A percentile compares a stretch with the other conserved stretches of the same genome.
Evolutionary conservation across 2,329 filamentous ascomycete species (phyloP).

Genomic region (Fusarium concolor): DNA sequence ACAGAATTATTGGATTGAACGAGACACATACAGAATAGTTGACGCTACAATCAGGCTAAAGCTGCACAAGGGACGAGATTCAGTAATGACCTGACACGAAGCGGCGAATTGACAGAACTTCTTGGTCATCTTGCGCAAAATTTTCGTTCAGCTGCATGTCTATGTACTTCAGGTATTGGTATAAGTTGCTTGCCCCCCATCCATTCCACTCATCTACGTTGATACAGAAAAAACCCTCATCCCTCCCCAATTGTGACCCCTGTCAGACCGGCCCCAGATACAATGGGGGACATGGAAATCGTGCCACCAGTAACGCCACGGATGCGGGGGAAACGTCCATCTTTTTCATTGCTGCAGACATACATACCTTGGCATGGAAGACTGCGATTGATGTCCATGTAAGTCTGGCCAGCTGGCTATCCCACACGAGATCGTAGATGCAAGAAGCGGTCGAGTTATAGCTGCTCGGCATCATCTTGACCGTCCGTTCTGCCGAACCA

Average conservation of each 20-base stretch:
- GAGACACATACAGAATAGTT: conserved; percentile 12
- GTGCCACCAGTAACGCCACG: conserved; percentile 47
- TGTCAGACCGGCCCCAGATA: conserved; percentile 35
- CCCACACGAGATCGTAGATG: conserved; percentile 1
- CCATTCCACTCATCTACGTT: neutral
- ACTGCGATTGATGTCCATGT: conserved; percentile 2
- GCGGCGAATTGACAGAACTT: conserved; percentile 36
- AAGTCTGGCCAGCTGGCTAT: conserved; percentile 12
- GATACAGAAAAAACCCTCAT: conserved; percentile 16
- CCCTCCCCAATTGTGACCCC: conserved; percentile 8
- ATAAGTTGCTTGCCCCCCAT: conserved; percentile 6
- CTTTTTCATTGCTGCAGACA: conserved; percentile 25
- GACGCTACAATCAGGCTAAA: conserved; percentile 24
- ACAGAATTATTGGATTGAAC: conserved; percentile 20
- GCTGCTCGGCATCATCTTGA: conserved; percentile 27
- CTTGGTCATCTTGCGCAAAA: conserved; percentile 24
- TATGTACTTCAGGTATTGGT: conserved; percentile 27
- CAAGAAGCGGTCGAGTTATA: conserved; percentile 21
- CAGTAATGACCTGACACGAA: conserved; percentile 42
- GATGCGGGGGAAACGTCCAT: conserved; percentile 22
- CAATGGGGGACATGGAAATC: conserved; percentile 42
- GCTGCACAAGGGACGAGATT: conserved; percentile 35
- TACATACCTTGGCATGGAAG: conserved; percentile 32
- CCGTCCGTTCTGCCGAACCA: conserved; percentile 60
- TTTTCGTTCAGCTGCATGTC: conserved; percentile 7